Evolutionary conservation across 805 yeast genomes (phyloP).

Genomic region (Yamadazyma olivae): DNA sequence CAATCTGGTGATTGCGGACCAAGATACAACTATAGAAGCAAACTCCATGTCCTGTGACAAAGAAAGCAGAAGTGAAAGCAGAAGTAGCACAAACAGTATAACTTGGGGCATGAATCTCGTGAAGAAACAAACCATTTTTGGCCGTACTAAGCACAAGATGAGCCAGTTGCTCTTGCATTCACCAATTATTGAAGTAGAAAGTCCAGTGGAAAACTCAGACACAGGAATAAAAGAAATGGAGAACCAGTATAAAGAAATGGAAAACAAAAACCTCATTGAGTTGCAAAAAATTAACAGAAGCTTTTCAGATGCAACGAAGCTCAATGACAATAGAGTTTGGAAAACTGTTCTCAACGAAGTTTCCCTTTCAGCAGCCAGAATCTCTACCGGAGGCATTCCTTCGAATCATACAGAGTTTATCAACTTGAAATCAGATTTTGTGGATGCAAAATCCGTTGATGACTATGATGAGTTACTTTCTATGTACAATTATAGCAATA

Average conservation of each 20-base stretch:
- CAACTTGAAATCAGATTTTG: slow-evolving; percentile 25
- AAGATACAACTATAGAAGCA: too few species aligned
- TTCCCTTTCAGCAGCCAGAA: slow-evolving; percentile 34
- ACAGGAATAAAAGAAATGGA: not conserved
- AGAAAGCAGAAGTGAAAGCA: not conserved
- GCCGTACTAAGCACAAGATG: not conserved
- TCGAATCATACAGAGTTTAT: slow-evolving; percentile 18
- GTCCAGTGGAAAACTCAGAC: not conserved
- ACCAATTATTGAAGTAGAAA: slow-evolving; percentile 7
- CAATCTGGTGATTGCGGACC: not conserved
- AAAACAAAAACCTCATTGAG: not conserved
- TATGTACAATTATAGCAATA: slow-evolving; percentile 7
- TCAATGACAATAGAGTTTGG: slow-evolving; percentile 19
- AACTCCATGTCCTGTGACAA: too few species aligned
- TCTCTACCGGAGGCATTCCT: slow-evolving; percentile 31
- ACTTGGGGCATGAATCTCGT: too few species aligned
- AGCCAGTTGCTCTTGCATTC: slow-evolving; percentile 1
- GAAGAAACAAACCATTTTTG: not conserved
- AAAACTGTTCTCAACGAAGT: slow-evolving; percentile 29
- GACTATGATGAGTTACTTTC: not conserved
- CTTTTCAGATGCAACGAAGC: slow-evolving; percentile 7
- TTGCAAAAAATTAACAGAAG: slow-evolving; percentile 1
- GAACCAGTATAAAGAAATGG: slow-evolving; percentile 1
- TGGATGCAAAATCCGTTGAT: slow-evolving; percentile 17
- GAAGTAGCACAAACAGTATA: not conserved